These are phyloP conservation scores for Chalciporus sp. DNA, from an alignment of 1,284 basidiomycete species.

Conservation along the genomic window DNA sequence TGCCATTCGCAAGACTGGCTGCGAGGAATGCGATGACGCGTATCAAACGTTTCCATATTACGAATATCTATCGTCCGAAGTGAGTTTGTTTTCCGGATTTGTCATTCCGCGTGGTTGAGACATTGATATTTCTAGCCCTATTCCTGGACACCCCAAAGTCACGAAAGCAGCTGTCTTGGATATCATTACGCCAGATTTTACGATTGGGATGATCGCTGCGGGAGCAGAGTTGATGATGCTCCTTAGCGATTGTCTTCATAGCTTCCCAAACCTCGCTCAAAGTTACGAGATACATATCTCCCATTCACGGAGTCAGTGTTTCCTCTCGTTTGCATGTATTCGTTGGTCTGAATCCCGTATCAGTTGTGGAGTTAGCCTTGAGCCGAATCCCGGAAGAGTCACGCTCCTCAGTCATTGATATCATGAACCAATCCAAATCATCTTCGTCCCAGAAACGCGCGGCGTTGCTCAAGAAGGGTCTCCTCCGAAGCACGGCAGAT, in stretches of 20 bases:
- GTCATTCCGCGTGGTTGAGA: neutral
- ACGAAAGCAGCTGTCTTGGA: conserved; percentile 77
- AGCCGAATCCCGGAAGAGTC: conserved; percentile 59
- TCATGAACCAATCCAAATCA: conserved; percentile 64
- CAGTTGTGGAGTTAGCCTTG: conserved; percentile 68
- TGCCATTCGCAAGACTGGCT: conserved; percentile 85
- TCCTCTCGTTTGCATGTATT: neutral
- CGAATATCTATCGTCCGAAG: conserved; percentile 71
- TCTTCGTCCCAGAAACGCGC: conserved; percentile 69
- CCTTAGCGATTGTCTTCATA: conserved; percentile 63
- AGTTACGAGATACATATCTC: conserved; percentile 75
- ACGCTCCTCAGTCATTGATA: conserved; percentile 56
- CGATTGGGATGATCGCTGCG: conserved; percentile 60
- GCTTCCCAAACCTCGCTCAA: conserved; percentile 67
- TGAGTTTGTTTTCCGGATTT: conserved; percentile 34
- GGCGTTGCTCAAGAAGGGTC: conserved; percentile 64
- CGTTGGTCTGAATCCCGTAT: neutral
- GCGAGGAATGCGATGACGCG: conserved; percentile 73
- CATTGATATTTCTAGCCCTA: conserved; percentile 41
- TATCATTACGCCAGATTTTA: conserved; percentile 74
- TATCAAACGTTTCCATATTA: conserved; percentile 90
- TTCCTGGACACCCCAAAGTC: conserved; percentile 70
- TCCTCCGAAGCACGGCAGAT: conserved; percentile 62
- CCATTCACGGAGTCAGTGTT: conserved; percentile 64
- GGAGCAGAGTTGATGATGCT: conserved; percentile 72